Base-by-base conservation (phyloP, 2,329 filamentous ascomycete species). In the Neopestalotiopsis sp. region DNA sequence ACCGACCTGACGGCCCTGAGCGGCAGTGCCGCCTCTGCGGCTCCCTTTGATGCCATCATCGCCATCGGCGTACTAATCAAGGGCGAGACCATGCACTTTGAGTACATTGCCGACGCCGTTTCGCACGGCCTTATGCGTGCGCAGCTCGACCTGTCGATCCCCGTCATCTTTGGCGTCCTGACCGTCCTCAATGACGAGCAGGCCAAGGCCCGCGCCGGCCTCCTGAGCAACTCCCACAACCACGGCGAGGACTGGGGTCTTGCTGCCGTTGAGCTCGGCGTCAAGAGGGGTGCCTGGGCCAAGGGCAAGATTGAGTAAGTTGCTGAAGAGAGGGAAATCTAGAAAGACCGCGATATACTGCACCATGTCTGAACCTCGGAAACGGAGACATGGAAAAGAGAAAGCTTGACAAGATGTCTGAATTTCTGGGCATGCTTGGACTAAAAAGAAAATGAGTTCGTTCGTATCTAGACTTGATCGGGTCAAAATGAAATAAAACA, bases 21-120 rank as follows among this genome's bases (percentile, higher is more conserved):
- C 17, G 64, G 82, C 68, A 75, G 24, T 28, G 24, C 81, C 62
- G 78, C 81, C n/a, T 76, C 84, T 71, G 82, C 87, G 69, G 83
- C 85, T 68, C 89, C 94, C 24, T 98, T 98, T 76, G 95, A 98
- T 78, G 96, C 96, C 71, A 90, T 99, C 72, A 95, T 99, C 73
- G 94, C 96, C 66, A 93, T 99, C 74, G 96, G 96, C 68, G 95
- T 97, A 68, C 89, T 99, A 70, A 98, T 99, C 84, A 99, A 99
- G 85, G 96, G 96, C 80, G 93, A 97, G 83, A 98, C 96, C 6
- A 98, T 98, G 94, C 96, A 99, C 83, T 99, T 99, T 78, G 96
- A 99, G 83, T 98, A 99, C 84, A 99, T 99, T 76, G 89, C 95
- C 57, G 96, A 98, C 72, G 90, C 94, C 56, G 94, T 97, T 6